Percentiles rank a stretch among this genome's conserved stretches.
phyloP scores from a whole-genome alignment of 2,329 filamentous ascomycete species.

The Didymella pomorum region DNA sequence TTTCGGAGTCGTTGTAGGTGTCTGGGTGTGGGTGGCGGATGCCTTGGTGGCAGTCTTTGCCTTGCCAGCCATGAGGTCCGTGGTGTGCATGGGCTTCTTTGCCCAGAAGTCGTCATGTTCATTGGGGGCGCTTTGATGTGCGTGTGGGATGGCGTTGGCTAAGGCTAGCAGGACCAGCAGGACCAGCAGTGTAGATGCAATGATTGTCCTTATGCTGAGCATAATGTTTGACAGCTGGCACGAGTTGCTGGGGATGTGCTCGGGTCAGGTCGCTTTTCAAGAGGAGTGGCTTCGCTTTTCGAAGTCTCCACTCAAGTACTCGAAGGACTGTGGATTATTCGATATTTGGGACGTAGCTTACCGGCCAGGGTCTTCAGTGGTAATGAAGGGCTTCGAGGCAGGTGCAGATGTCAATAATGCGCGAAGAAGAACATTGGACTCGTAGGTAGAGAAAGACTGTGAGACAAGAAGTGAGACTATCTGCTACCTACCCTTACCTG shows the following conservation, averaged over 20 bases:
- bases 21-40: not conserved
- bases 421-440: not conserved
- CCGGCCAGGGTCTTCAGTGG: not conserved
- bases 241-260: not conserved
- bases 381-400: not conserved
- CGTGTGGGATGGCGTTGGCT: not conserved
- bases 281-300: not conserved
- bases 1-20: not conserved
- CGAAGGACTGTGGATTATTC: not conserved
- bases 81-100: slow-evolving; percentile 17
- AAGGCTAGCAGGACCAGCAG: slow-evolving; percentile 1
- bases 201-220: not conserved
- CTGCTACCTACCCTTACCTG: slow-evolving; percentile 2
- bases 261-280: not conserved
- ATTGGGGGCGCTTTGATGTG: not conserved
- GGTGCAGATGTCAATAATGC: not conserved
- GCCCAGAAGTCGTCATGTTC: slow-evolving; percentile 13
- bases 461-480: not conserved
- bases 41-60: not conserved
- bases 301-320: not conserved
- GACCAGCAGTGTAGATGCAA: not conserved
- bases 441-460: not conserved
- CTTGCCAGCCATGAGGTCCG: slow-evolving; percentile 15
- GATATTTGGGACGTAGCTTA: not conserved
- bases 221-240: not conserved